Base-by-base conservation (phyloP, 1,284 basidiomycete species). In the Irpex sp. region DNA sequence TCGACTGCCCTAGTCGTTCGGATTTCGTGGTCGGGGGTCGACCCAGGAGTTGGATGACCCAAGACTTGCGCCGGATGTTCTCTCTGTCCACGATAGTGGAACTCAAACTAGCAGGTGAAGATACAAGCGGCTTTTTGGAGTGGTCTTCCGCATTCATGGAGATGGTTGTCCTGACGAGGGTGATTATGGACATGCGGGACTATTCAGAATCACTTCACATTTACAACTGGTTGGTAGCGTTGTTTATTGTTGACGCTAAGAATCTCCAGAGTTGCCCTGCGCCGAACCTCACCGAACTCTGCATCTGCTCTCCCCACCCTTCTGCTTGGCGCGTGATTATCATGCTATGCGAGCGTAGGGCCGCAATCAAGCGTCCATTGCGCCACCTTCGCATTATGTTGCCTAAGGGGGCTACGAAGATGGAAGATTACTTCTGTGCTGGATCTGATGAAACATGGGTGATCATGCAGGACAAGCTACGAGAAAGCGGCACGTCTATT, bases 181-280 rank as follows among this genome's bases (percentile, higher is more conserved):
- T 62, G 31, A 48, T 57, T 21, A 26, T 62, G 9, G 37, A 38
- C 31, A 34, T 34, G 31, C 31, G 31, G 31, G 31, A 34, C 31
- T 34, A 34, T 34, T 34, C 31, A 34, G 31, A 34, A 34, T 34
- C 31, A 34, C 31, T 34, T 34, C 31, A 34, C 31, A 34, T 34
- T 34, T 34, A 52, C 26, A 62, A 59, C n/a, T 62, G 62, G 62
- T n/a, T 62, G 17, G 21, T 5, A 4, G 62, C 62, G 36, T 44
- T 62, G 48, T 17, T 31, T 47, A 47, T 47, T 47, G n/a, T n/a
- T 36, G 37, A n/a, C 15, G 57, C 9, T 4, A 31, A 48, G 6
- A 21, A 49, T 17, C 36, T 17, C 11, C n/a, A 34, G 40, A 40
- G 57, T 3, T 59, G 59, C 51, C 62, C 62, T 21, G 62, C 62